phyloP scores from a whole-genome alignment of 805 yeast genomes.

The Sungouiozyma ichnusensis region DNA sequence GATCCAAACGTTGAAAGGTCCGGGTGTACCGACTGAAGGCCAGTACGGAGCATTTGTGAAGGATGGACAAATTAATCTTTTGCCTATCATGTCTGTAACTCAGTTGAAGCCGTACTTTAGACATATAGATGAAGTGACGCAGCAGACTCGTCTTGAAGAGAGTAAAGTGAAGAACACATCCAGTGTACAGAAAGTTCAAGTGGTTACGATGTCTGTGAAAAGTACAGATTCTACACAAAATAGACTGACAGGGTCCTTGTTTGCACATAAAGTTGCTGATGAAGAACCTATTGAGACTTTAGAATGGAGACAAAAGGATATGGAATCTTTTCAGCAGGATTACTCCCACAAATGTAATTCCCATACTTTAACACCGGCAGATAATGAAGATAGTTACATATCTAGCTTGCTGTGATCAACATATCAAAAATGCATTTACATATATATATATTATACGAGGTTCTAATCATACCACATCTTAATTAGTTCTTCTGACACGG shows the following conservation, averaged over 20 bases:
- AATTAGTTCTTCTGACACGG: constrained; percentile 95
- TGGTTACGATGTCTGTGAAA: constrained; percentile 71
- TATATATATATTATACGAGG: not conserved
- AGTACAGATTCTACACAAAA: constrained; percentile 47
- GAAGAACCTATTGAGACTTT: constrained; percentile 43
- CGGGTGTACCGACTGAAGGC: constrained; percentile 44
- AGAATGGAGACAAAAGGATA: constrained; percentile 37
- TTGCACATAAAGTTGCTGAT: constrained; percentile 51
- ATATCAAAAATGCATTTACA: not conserved
- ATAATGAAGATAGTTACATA: constrained; percentile 18
- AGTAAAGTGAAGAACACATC: constrained; percentile 32
- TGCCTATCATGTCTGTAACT: constrained; percentile 54
- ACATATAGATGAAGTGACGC: constrained; percentile 56
- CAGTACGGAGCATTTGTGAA: constrained; percentile 37
- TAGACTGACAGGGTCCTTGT: constrained; percentile 58
- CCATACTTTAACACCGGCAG: constrained; percentile 18
- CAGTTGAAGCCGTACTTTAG: constrained; percentile 77
- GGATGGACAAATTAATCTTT: constrained; percentile 46
- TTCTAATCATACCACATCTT: constrained; percentile 90
- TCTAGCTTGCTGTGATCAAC: constrained; percentile 14
- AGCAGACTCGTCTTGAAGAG: constrained; percentile 34
- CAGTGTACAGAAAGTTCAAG: constrained; percentile 38
- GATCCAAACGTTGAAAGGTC: constrained; percentile 62
- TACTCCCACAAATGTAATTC: constrained; percentile 15
- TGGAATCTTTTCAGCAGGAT: constrained; percentile 21